These are phyloP conservation scores for Diaporthe batatas DNA, from an alignment of 2,329 filamentous ascomycete species.

Conservation along the genomic window DNA sequence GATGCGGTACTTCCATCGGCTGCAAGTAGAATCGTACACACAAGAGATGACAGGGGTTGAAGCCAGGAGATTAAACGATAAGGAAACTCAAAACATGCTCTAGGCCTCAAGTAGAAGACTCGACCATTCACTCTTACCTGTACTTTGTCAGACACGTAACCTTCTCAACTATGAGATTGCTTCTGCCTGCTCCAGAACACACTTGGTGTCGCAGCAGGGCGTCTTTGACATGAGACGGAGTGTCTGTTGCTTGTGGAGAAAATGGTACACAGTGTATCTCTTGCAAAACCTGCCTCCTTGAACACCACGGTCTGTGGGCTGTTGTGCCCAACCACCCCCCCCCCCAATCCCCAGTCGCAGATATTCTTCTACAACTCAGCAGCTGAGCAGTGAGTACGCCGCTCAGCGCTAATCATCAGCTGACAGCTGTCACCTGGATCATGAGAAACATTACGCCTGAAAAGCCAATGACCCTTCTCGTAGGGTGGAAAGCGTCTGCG, in stretches of 20 bases:
- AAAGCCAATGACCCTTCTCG: neutral
- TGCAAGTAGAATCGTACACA: neutral
- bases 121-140: neutral
- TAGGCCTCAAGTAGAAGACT: neutral
- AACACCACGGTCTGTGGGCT: neutral
- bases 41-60: neutral
- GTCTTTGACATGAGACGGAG: conserved; percentile 8
- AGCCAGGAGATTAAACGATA: conserved; percentile 2
- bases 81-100: neutral
- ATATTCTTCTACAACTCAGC: neutral
- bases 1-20: neutral
- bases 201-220: neutral
- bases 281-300: conserved; percentile 8
- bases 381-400: conserved; percentile 14
- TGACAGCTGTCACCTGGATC: conserved; percentile 34
- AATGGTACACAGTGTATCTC: neutral
- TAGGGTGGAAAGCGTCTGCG: conserved; percentile 8
- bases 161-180: neutral
- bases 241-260: neutral
- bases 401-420: conserved; percentile 36
- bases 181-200: neutral
- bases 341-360: neutral
- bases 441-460: conserved; percentile 15
- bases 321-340: neutral
- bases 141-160: neutral